Evolutionary conservation across 1,284 basidiomycete species (phyloP), one percentile per base, ranked within the genome.

Genomic region (Ustilago nuda): DNA sequence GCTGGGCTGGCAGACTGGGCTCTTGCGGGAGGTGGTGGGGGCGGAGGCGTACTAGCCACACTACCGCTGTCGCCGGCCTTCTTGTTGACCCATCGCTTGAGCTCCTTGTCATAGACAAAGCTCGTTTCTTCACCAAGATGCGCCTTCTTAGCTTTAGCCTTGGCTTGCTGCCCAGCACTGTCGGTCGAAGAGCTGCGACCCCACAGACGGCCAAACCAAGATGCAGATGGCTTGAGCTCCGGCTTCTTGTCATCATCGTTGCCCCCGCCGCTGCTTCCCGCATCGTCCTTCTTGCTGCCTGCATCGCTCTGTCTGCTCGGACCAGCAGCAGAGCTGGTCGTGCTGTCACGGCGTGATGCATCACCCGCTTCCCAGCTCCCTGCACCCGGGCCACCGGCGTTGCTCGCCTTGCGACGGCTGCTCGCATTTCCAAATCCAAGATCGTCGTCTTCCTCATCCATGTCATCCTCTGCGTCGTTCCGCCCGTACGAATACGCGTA

Each of bases 41-140:
- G 83, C 17, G 81, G 70, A 8, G 81, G 55, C 17, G 82, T 64
- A 12, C 69, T 69, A 1, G 80, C 64, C 8, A 72, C 56, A n/a
- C 61, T 60, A 17, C 63, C 73, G 11, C 87, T 27, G 68, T 81
- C 61, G 63, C 85, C 68, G 48, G 76, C 94, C 87, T 93, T 95
- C 87, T 93, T 95, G 87, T 98, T 95, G 23, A 99, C 92, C 97
- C 97, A 99, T 72, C 92, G 90, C 87, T 97, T 97, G 72, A 92
- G 89, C 27, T 98, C 94, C 81, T 93, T 92, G 86, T 99, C 97
- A 85, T 93, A 99, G 79, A 94, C 93, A 88, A 99, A 96, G 52
- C 91, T 89, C 36, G 90, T 94, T 84, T 96, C 91, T 82, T 99
- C 94, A 19, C 97, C 97, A 27, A 99, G 89, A 79, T 94, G 98